Evolutionary conservation across 2,329 filamentous ascomycete genomes (phyloP), one percentile per base, ranked within the genome.

Genomic region (Elsinoe fawcettii): DNA sequence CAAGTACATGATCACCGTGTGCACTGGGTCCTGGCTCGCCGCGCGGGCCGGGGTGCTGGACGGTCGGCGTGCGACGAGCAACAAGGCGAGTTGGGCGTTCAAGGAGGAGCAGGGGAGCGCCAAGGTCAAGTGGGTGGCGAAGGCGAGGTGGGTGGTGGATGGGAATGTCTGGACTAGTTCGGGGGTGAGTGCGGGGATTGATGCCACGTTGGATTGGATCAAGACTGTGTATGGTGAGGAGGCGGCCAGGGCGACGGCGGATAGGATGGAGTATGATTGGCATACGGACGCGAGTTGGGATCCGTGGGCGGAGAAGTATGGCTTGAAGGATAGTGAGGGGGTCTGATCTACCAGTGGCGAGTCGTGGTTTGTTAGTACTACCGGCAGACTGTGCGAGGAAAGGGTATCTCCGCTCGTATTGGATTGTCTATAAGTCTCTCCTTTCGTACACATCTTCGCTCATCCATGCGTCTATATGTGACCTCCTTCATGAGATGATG

Each of bases 91-190:
- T 0, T 87, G 79, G 74, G 67, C 69, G 6, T 68, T 68, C 61
- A 69, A 69, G 61, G 77, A 80, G 7, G 77, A 71, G 1, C 66
- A 71, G 1, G 69, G 75, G 55, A 75, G 79, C 0, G 74, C 77
- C 0, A 70, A 75, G 0, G 80, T 84, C 0, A 67, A 79, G 0
- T 88, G 85, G 85, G 75, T 84, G 23, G 69, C 74, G 0, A 74
- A 76, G 25, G 85, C 85, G 18, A 75, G 85, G 37, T 88, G 82
- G 80, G 80, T 86, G 0, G 71, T 75, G 0, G 84, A 87, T 68
- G 83, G 80, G 3, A 84, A 86, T 58, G 71, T 86, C 6, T 88
- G 84, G 83, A 82, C 80, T 2, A 80, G 80, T 1, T 83, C 81
- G 0, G 84, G 85, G 0, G 77, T 86, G 5, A 77, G 76, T 54